phyloP scores from a whole-genome alignment of 2,329 filamentous ascomycete genomes.

The Xylariaceae sp. region DNA sequence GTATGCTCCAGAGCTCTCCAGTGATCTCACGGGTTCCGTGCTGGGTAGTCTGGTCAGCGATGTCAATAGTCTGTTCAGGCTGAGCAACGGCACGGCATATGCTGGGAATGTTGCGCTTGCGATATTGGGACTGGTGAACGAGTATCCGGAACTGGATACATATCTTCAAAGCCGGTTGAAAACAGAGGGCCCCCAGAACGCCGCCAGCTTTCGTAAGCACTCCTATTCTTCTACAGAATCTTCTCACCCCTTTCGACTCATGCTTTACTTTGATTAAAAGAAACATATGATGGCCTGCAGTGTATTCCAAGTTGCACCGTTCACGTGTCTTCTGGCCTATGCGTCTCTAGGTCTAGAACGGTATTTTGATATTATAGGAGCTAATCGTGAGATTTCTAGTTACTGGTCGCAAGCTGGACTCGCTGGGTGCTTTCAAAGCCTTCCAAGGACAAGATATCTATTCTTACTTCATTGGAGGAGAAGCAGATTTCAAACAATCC shows the following conservation, averaged over 20 bases:
- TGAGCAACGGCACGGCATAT: too few relatives aligned
- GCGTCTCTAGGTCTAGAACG: neutral
- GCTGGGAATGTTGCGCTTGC: neutral
- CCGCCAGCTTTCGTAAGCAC: neutral
- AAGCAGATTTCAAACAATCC: slow-evolving; percentile 2
- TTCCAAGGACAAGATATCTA: neutral
- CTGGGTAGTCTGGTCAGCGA: slow-evolving; percentile 6
- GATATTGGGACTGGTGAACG: too few relatives aligned
- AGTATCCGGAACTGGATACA: neutral
- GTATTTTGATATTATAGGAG: too few relatives aligned
- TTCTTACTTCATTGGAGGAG: slow-evolving; percentile 1
- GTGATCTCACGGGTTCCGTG: slow-evolving; percentile 1
- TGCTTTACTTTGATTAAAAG: too few relatives aligned
- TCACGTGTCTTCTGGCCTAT: too few relatives aligned
- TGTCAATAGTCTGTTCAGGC: slow-evolving; percentile 1
- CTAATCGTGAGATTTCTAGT: slow-evolving; percentile 7
- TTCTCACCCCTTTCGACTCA: too few relatives aligned
- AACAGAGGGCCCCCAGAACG: too few relatives aligned
- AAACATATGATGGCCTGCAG: too few relatives aligned
- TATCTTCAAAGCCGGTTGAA: neutral
- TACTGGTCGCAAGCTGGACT: slow-evolving; percentile 6
- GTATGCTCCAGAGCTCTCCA: slow-evolving; percentile 53
- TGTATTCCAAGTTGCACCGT: too few relatives aligned
- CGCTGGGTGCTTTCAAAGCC: slow-evolving; percentile 4
- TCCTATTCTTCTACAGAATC: neutral